These are phyloP conservation scores for Trichoderma aggressivum DNA, from an alignment of 2,329 filamentous ascomycete genomes.

Conservation along the genomic window DNA sequence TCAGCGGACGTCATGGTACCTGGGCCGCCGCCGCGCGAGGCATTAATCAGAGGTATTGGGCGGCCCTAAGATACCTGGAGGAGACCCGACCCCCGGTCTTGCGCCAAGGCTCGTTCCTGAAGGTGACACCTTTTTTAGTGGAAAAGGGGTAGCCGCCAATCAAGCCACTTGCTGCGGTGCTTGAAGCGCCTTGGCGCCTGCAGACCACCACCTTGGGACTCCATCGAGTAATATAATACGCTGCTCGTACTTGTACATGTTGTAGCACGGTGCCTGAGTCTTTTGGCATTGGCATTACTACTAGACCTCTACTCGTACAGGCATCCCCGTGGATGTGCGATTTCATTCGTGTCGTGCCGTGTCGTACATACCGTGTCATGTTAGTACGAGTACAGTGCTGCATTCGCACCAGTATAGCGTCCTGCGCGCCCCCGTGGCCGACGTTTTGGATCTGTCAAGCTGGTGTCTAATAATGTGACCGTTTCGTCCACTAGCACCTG, in stretches of 20 bases:
- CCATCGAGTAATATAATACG: neutral
- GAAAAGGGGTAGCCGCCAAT: conserved; percentile 19
- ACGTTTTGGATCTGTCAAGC: neutral
- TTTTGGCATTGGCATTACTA: neutral
- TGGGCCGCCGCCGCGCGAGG: neutral
- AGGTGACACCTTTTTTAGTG: conserved; percentile 16
- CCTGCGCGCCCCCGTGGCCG: neutral
- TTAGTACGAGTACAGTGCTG: neutral
- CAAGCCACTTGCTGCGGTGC: neutral
- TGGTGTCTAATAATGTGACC: neutral
- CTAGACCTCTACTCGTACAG: no score
- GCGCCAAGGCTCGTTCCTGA: conserved; percentile 19
- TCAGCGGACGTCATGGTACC: conserved; percentile 16
- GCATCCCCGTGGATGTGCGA: neutral
- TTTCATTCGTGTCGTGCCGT: neutral
- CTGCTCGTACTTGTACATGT: neutral
- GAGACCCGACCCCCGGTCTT: neutral
- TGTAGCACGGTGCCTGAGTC: neutral
- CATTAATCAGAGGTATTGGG: neutral
- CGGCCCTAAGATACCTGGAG: neutral
- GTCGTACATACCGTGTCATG: neutral
- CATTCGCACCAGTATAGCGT: neutral
- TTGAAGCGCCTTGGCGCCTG: conserved; percentile 7
- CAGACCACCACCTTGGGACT: neutral
- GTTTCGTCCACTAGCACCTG: neutral